Conservation (phyloP, 306 rosid species). For the Sindora glabra region DNA sequence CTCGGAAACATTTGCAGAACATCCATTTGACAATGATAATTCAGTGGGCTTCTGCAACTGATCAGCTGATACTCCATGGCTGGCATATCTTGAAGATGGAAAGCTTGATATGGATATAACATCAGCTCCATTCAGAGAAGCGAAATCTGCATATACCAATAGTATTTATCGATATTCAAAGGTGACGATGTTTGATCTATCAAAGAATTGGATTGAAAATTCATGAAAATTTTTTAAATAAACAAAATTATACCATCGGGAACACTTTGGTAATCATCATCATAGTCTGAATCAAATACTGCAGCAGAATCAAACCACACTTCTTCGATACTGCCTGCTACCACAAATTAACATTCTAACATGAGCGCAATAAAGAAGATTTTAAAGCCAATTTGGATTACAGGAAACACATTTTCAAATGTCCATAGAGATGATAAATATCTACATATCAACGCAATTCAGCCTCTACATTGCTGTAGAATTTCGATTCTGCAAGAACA, state of each 20-base stretch:
- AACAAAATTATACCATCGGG: constrained; percentile 55
- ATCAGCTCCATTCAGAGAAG: constrained; percentile 49
- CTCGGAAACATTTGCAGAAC: constrained; percentile 25
- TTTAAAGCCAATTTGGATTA: constrained; percentile 10
- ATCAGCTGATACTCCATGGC: constrained; percentile 32
- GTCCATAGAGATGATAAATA: not conserved
- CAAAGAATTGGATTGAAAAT: not conserved
- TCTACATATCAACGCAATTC: not conserved
- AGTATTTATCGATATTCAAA: not conserved
- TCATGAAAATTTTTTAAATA: not conserved
- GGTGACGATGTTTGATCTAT: not conserved
- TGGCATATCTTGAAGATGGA: constrained; percentile 41
- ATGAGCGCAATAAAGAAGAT: not conserved
- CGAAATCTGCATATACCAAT: constrained; percentile 42
- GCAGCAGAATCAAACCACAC: constrained; percentile 79
- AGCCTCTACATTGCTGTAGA: too few relatives aligned
- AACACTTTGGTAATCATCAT: constrained; percentile 83
- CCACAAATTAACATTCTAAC: constrained; percentile 11
- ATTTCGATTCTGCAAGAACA: too few relatives aligned
- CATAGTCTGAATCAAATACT: constrained; percentile 75
- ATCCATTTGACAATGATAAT: constrained; percentile 14
- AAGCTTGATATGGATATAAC: constrained; percentile 33
- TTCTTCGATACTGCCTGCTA: constrained; percentile 53
- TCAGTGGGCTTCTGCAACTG: constrained; percentile 33
- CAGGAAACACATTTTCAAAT: not conserved